Conservation (phyloP, 2,329 filamentous ascomycete genomes). For the Zalaria obscura region DNA sequence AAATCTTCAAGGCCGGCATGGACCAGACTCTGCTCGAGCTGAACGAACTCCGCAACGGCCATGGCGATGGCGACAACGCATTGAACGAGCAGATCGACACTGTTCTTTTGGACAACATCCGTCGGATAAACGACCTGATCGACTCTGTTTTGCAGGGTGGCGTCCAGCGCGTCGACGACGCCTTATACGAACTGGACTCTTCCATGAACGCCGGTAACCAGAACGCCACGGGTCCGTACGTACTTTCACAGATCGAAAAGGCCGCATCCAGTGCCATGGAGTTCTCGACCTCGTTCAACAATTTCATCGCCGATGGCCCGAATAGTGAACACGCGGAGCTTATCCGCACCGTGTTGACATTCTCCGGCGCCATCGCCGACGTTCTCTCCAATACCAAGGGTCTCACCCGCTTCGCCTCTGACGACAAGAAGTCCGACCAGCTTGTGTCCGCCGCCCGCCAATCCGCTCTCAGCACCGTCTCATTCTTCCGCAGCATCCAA, state of each 20-base stretch:
- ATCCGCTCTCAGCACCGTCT: slow-evolving; percentile 74
- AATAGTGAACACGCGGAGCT: slow-evolving; percentile 81
- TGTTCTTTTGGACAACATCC: slow-evolving; percentile 69
- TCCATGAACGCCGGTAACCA: slow-evolving; percentile 98
- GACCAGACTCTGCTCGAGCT: slow-evolving; percentile 89
- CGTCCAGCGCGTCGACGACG: slow-evolving; percentile 87
- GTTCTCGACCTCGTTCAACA: slow-evolving; percentile 96
- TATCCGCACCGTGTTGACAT: slow-evolving; percentile 83
- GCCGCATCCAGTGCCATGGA: slow-evolving; percentile 88
- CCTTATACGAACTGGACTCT: slow-evolving; percentile 91
- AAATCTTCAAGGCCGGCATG: slow-evolving; percentile 97
- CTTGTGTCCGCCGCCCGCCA: slow-evolving; percentile 70
- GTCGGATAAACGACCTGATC: slow-evolving; percentile 94
- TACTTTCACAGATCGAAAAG: slow-evolving; percentile 94
- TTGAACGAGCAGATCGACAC: slow-evolving; percentile 86
- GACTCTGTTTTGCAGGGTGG: slow-evolving; percentile 91
- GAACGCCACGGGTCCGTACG: slow-evolving; percentile 87
- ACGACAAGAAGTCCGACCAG: slow-evolving; percentile 87
- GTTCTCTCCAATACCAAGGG: slow-evolving; percentile 95
- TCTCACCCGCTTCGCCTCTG: slow-evolving; percentile 78
- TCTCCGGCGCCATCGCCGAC: slow-evolving; percentile 80
- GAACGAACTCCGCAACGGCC: slow-evolving; percentile 59
- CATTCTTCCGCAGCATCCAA: slow-evolving; percentile 88
- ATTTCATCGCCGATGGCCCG: slow-evolving; percentile 92
- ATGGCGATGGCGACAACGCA: slow-evolving; percentile 56